These are phyloP conservation scores for Pythium aquatile DNA, from an alignment of 352 stramenopile genomes.

Conservation along the genomic window DNA sequence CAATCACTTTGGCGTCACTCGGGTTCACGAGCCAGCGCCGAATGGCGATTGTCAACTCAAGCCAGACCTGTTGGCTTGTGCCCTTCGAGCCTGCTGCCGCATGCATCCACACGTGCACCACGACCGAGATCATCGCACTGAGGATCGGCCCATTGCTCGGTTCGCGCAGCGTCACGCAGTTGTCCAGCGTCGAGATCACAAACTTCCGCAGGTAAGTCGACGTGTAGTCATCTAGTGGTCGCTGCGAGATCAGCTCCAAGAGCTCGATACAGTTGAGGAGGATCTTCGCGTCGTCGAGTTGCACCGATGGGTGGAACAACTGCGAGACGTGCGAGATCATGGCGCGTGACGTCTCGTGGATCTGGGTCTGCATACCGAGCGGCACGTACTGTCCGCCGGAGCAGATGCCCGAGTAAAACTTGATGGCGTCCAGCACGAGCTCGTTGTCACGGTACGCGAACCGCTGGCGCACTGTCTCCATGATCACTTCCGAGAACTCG, in stretches of 20 bases:
- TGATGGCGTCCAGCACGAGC: constrained; percentile 82
- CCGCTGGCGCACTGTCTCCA: constrained; percentile 84
- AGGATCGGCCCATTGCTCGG: constrained; percentile 57
- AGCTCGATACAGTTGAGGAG: constrained; percentile 84
- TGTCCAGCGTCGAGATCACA: constrained; percentile 82
- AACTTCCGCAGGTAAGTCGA: constrained; percentile 87
- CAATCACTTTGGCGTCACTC: constrained; percentile 55
- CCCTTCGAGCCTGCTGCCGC: constrained; percentile 56
- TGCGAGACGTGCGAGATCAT: constrained; percentile 90
- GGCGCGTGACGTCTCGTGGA: constrained; percentile 74
- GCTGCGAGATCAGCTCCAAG: constrained; percentile 82
- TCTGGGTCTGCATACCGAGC: constrained; percentile 73
- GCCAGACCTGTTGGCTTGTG: constrained; percentile 67
- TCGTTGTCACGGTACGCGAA: constrained; percentile 86
- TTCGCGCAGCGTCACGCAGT: constrained; percentile 70
- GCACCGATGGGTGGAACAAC: constrained; percentile 82
- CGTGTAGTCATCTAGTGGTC: constrained; percentile 78
- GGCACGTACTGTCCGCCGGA: constrained; percentile 73
- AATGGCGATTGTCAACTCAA: constrained; percentile 79
- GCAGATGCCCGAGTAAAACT: constrained; percentile 86
- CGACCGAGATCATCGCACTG: constrained; percentile 76
- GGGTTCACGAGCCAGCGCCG: constrained; percentile 74
- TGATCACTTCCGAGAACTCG: constrained; percentile 82
- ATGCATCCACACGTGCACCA: constrained; percentile 88
- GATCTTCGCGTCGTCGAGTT: constrained; percentile 82